Base-by-base conservation (phyloP, 1,139 yeast species). In the Saccharomyces hybrid region DNA sequence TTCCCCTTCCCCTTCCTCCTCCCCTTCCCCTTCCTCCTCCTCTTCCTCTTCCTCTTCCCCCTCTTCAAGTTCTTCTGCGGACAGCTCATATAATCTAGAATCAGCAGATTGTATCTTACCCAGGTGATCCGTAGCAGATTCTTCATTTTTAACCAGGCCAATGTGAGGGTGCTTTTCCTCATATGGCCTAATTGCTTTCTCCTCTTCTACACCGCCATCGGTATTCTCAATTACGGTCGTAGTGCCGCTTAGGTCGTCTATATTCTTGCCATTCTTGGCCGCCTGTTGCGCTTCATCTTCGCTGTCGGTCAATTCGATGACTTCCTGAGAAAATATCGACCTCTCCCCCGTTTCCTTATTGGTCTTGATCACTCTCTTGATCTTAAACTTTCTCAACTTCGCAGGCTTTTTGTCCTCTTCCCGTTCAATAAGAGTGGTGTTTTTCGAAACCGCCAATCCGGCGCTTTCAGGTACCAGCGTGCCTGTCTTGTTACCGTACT, bases 301-400 rank as follows among this genome's bases (percentile, higher is more conserved):
- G 49, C 61, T 58, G 12, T 64, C 65, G 49, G 59, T 64, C 44
- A 66, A 46, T 47, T 62, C 65, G 12, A 62, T 57, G 27, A 62
- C 58, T 48, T 64, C 67, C 52, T 71, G 70, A 32, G 73, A 66
- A 6, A 72, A 62, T 48, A 73, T 67, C 44, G 62, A 64, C 47
- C 67, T 71, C 58, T 73, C 75, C 28, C 75, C 74, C 4, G 77
- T 71, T 42, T 65, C 60, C 55, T 71, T 75, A 62, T 72, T 72
- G 57, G 66, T 71, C 62, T 68, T 71, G 49, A 72, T 63, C 48
- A 65, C 64, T 60, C 71, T 71, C 64, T 70, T 71, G 31, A 73
- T 69, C 58, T 65, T 68, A 44, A 64, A 64, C 56, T 57, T 65
- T 50, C 61, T 62, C 57, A 57, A 60, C 56, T 61, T 62, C 52